A percentile compares a stretch with the other conserved stretches of the same genome.
These are phyloP conservation scores for Gamarada debralockiae DNA, from an alignment of 495 filamentous ascomycete genomes.

Conservation along the genomic window DNA sequence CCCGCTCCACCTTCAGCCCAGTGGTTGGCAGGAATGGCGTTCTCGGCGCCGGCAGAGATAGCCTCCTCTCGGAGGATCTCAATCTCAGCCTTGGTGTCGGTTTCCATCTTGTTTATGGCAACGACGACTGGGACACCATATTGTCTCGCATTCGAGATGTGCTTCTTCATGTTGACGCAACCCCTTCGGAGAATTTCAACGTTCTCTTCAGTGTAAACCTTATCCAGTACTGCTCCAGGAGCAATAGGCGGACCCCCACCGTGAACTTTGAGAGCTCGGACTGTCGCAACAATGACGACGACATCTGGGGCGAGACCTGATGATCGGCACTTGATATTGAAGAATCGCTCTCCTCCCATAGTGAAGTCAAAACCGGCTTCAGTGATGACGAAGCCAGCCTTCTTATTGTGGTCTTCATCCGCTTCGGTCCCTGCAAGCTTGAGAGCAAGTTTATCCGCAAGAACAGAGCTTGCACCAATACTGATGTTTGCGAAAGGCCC, in stretches of 20 bases:
- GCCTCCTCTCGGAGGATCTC: slow-evolving; percentile 85
- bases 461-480: slow-evolving; percentile 90
- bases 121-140: slow-evolving; percentile 97
- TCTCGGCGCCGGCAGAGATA: slow-evolving; percentile 86
- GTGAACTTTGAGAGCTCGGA: slow-evolving; percentile 94
- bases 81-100: slow-evolving; percentile 91
- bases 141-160: slow-evolving; percentile 79
- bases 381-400: slow-evolving; percentile 93
- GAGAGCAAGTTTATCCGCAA: slow-evolving; percentile 91
- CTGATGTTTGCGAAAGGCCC: slow-evolving; percentile 98
- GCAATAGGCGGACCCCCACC: slow-evolving; percentile 90
- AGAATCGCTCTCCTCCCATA: slow-evolving; percentile 98
- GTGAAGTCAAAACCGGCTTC: slow-evolving; percentile 99
- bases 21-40: slow-evolving; percentile 91
- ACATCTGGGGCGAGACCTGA: slow-evolving; percentile 89
- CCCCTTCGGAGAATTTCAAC: slow-evolving; percentile 84
- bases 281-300: slow-evolving; percentile 92
- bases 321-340: slow-evolving; percentile 98
- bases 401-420: slow-evolving; percentile 82
- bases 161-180: slow-evolving; percentile 91
- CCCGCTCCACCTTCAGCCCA: slow-evolving; percentile 95
- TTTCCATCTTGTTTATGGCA: slow-evolving; percentile 93
- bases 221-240: slow-evolving; percentile 74
- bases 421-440: slow-evolving; percentile 94
- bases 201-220: slow-evolving; percentile 90